phyloP scores from a whole-genome alignment of 2,329 filamentous ascomycete species.

The Fusarium avenaceum region DNA sequence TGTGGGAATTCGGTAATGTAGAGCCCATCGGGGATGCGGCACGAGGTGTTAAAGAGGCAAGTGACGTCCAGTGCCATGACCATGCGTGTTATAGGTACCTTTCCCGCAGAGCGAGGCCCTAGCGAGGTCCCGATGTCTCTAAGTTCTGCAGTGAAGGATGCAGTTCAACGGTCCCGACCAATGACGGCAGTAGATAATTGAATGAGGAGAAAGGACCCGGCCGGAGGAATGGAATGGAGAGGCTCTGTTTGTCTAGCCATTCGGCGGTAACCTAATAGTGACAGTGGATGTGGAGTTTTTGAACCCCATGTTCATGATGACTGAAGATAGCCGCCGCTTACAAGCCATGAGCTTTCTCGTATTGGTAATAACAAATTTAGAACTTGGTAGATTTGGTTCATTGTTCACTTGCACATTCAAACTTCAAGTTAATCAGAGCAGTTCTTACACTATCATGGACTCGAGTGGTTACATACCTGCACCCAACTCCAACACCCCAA shows the following conservation, averaged over 20 bases:
- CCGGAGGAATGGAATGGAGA: slow-evolving; percentile 46
- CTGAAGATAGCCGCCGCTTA: background rate
- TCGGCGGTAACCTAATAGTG: slow-evolving; percentile 2
- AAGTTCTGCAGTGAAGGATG: slow-evolving; percentile 6
- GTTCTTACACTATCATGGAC: background rate
- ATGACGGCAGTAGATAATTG: slow-evolving; percentile 20
- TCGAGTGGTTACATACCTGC: background rate
- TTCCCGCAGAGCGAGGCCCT: slow-evolving; percentile 19
- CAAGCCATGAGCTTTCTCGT: background rate
- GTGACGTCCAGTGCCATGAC: slow-evolving; percentile 36
- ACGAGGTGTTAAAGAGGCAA: slow-evolving; percentile 39
- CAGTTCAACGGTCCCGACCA: slow-evolving; percentile 16
- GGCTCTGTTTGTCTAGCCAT: slow-evolving; percentile 16
- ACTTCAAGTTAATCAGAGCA: no score
- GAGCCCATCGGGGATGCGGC: slow-evolving; percentile 41
- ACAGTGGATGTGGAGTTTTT: slow-evolving; percentile 20
- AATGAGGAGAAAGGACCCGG: slow-evolving; percentile 20
- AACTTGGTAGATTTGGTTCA: background rate
- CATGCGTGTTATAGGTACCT: slow-evolving; percentile 7
- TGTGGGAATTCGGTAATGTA: slow-evolving; percentile 14
- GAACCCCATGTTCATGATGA: slow-evolving; percentile 22
- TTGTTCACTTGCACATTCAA: background rate
- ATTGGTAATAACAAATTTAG: background rate
- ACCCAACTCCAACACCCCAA: background rate
- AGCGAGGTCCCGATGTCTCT: slow-evolving; percentile 13